Conservation (phyloP, 805 yeast species). For the Clavispora vitiphila region DNA sequence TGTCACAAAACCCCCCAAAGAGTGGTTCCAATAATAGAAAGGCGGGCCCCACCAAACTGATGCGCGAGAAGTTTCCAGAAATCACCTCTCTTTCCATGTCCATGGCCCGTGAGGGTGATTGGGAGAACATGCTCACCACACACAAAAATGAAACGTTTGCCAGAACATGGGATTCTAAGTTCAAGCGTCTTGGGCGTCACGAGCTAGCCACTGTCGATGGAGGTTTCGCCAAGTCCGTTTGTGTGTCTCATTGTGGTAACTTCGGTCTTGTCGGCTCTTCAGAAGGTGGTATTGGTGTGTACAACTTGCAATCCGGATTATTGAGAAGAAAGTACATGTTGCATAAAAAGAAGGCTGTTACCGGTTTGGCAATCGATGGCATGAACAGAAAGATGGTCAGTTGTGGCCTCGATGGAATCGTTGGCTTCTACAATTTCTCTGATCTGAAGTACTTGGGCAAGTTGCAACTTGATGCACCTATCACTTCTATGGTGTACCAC, state of each 20-base stretch:
- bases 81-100: constrained; percentile 66
- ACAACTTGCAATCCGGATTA: constrained; percentile 88
- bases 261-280: constrained; percentile 90
- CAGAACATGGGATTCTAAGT: constrained; percentile 82
- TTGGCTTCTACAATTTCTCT: constrained; percentile 83
- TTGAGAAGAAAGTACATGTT: constrained; percentile 63
- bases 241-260: constrained; percentile 90
- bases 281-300: constrained; percentile 77
- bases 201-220: constrained; percentile 69
- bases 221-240: constrained; percentile 67
- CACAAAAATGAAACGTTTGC: constrained; percentile 82
- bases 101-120: constrained; percentile 73
- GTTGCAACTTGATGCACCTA: constrained; percentile 67
- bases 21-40: constrained; percentile 31
- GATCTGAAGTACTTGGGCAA: constrained; percentile 63
- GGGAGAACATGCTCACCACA: constrained; percentile 91
- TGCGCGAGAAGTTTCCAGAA: constrained; percentile 73
- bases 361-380: constrained; percentile 86
- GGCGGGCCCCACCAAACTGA: constrained; percentile 50
- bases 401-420: constrained; percentile 81
- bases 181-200: constrained; percentile 76
- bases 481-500: constrained; percentile 74
- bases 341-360: constrained; percentile 68
- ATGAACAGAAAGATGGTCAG: constrained; percentile 87
- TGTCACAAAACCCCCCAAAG: constrained; percentile 68